A percentile compares a stretch with the other conserved stretches of the same genome.
These are phyloP conservation scores for Pseudisothecium myosuroides DNA, from an alignment of 225 moss, liverwort and hornwort genomes.

Conservation along the genomic window DNA sequence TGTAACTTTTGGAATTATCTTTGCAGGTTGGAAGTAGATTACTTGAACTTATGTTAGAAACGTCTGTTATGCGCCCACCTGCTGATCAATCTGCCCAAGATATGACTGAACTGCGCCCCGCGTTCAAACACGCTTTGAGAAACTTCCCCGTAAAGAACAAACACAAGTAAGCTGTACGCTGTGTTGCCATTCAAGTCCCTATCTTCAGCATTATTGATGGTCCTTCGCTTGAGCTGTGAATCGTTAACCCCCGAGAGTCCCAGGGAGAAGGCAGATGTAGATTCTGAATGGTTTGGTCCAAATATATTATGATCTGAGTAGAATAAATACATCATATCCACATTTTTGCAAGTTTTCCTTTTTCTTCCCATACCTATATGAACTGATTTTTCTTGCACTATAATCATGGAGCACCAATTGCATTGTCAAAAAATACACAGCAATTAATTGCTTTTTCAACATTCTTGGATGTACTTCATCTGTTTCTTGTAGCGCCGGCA, in stretches of 20 bases:
- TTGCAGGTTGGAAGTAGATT: slow-evolving; percentile 82
- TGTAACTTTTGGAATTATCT: neutral
- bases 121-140: slow-evolving; percentile 74
- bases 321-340: neutral
- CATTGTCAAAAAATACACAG: neutral
- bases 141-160: slow-evolving; percentile 39
- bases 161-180: slow-evolving; percentile 21
- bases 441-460: neutral
- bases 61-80: slow-evolving; percentile 68
- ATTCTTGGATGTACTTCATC: neutral
- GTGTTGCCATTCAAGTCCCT: neutral
- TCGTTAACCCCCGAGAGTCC: too few relatives aligned
- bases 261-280: neutral
- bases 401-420: neutral
- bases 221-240: neutral
- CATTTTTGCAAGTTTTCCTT: neutral
- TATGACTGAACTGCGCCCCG: slow-evolving; percentile 73
- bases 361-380: neutral
- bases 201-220: neutral
- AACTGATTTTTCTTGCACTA: neutral
- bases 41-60: slow-evolving; percentile 75
- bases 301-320: too few relatives aligned
- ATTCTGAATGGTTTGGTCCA: neutral
- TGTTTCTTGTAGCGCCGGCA: neutral
- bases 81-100: slow-evolving; percentile 71